Base-by-base conservation (phyloP, 768 basidiomycete species). In the Leccinum fibrillosum region DNA sequence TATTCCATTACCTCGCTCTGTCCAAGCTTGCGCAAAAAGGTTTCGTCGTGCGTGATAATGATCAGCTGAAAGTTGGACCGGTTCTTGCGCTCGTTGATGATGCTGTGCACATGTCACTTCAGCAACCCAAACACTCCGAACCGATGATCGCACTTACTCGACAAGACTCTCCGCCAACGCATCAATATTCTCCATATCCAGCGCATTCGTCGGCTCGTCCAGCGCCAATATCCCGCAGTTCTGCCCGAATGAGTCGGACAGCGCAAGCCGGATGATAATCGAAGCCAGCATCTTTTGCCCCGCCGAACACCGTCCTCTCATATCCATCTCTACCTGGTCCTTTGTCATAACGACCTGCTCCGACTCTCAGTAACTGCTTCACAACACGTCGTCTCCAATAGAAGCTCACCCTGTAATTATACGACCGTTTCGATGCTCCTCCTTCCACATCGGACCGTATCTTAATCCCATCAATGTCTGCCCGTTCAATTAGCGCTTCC, bases 251-350 rank as follows among this genome's bases (percentile, higher is more conserved):
- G 94, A 96, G 69, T 99, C 97, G 5, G 96, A 96, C 26, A 99
- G 80, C 4, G 97, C 97, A 35, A 99, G 85, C 6, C 97, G 87
- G 67, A 99, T 98, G 74, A 98, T 93, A 73, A 98, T 98, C 21
- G 92, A 95, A 10, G 96, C 97, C 58, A 99, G 77, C 83, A 98
- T 98, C 76, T 99, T 99, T 75, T 99, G 97, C 0, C 97, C 97
- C 1, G 97, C 97, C 15, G 92, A 94, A 75, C 97, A 99, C 62
- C 97, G 86, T 25, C 97, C 97, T 56, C 97, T 87, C 97, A 99
- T 99, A 74, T 98, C 97, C 91, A 99, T 94, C 74, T 98, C 96
- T 7, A 98, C 95, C 67, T 94, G 90, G 71, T 98, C 95, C 77
- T 99, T 99, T 53, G 90, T 92, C 96, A 99, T 98, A 63, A 98